Evolutionary conservation across 179 eudicot species (phyloP).

Genomic region (Gypsophila paniculata): DNA sequence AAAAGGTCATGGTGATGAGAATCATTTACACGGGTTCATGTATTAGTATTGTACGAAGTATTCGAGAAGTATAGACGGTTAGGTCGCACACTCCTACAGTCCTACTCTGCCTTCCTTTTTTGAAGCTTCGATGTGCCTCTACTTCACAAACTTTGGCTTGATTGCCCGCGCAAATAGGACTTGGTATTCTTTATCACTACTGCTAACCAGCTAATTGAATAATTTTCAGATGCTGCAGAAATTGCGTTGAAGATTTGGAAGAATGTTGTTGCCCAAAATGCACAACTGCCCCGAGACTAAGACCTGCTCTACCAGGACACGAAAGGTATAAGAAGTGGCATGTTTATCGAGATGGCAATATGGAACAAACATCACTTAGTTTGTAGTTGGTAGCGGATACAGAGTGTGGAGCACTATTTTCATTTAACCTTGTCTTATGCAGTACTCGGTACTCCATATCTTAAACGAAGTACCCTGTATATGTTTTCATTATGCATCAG

Average conservation of each 20-base stretch:
- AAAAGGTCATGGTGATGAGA: no score
- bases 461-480: no score
- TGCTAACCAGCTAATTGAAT: conserved; percentile 4
- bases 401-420: no score
- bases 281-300: conserved; percentile 62
- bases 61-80: no score
- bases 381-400: background rate
- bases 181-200: background rate
- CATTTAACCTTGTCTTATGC: no score
- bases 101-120: background rate
- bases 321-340: conserved; percentile 89
- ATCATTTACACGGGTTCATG: no score
- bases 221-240: conserved; percentile 32
- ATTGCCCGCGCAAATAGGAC: background rate
- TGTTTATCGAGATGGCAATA: conserved; percentile 51
- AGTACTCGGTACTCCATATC: no score
- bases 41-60: no score
- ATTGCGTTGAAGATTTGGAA: conserved; percentile 49
- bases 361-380: background rate
- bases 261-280: conserved; percentile 82
- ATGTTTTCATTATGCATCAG: no score
- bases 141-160: background rate
- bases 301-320: conserved; percentile 66
- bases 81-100: background rate
- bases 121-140: background rate